Conservation (phyloP, 2,329 filamentous ascomycete species). For the Trichoderma sp. region DNA sequence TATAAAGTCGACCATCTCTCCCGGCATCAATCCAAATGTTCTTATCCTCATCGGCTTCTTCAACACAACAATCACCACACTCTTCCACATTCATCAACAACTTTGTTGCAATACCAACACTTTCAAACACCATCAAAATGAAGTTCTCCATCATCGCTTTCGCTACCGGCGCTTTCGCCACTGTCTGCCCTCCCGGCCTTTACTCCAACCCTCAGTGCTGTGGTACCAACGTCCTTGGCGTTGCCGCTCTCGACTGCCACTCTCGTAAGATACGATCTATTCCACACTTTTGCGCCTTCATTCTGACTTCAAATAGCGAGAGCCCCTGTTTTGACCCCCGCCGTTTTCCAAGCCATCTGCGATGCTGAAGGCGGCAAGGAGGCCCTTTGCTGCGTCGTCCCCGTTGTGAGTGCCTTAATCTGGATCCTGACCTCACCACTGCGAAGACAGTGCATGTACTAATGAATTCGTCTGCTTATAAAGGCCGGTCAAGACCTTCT, state of each 20-base stretch:
- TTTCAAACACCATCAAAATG: conserved; percentile 6
- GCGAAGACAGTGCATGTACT: too few relatives aligned
- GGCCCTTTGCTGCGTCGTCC: background rate
- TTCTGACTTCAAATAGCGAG: background rate
- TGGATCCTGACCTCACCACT: too few relatives aligned
- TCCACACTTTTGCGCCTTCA: background rate
- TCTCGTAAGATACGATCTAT: background rate
- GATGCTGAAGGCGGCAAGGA: background rate
- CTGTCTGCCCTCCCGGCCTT: conserved; percentile 7
- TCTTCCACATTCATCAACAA: background rate
- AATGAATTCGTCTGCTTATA: background rate
- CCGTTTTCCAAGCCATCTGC: background rate
- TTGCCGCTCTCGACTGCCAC: background rate
- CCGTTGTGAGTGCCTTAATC: background rate
- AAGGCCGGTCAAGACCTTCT: background rate
- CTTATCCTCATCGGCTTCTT: background rate
- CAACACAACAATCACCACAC: background rate
- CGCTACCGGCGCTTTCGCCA: background rate
- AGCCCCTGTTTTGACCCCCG: rapidly evolving
- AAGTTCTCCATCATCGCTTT: conserved; percentile 1
- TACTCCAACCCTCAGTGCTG: conserved; percentile 12
- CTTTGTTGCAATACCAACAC: background rate
- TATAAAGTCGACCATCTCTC: background rate
- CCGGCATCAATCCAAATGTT: background rate
- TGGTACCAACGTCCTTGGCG: background rate